Percentiles rank a stretch among this genome's conserved stretches.
Conservation (phyloP, 2,329 filamentous ascomycete genomes). For the Botryotinia calthae region DNA sequence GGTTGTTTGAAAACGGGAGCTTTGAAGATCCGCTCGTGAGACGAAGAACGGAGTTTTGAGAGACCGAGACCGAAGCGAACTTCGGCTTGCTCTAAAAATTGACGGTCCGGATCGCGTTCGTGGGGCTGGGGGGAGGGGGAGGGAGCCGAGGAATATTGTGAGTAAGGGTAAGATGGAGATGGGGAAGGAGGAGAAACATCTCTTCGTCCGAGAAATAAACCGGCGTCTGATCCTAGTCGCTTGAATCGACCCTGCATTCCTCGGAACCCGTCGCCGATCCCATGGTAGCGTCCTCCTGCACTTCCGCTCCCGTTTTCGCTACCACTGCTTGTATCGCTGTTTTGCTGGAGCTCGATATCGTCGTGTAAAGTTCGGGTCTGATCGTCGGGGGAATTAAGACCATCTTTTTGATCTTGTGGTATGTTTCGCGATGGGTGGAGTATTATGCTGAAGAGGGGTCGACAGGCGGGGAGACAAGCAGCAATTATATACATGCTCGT, state of each 20-base stretch:
- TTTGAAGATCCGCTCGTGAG: not conserved
- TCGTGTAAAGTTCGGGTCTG: not conserved
- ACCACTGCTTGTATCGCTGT: not conserved
- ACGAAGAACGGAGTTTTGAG: not conserved
- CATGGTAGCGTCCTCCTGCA: not conserved
- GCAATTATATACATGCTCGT: constrained; percentile 23
- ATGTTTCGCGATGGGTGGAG: constrained; percentile 8
- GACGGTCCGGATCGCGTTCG: not conserved
- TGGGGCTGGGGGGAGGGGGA: not conserved
- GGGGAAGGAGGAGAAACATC: not conserved
- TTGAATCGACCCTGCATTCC: constrained; percentile 12
- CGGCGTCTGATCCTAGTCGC: not conserved
- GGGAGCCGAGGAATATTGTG: not conserved
- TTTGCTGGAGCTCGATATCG: constrained; percentile 11
- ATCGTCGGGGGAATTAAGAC: not conserved
- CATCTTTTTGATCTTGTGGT: not conserved
- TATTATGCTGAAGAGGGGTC: constrained; percentile 17
- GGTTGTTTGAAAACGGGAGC: not conserved
- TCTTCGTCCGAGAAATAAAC: not conserved
- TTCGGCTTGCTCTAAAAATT: not conserved
- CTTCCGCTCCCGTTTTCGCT: not conserved
- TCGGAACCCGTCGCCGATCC: not conserved
- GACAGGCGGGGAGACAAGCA: constrained; percentile 20
- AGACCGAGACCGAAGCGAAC: not conserved
- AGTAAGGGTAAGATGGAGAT: not conserved